A percentile compares a stretch with the other conserved stretches of the same genome.
phyloP scores from a whole-genome alignment of 495 filamentous ascomycete species.

The Chaetomium tenue region DNA sequence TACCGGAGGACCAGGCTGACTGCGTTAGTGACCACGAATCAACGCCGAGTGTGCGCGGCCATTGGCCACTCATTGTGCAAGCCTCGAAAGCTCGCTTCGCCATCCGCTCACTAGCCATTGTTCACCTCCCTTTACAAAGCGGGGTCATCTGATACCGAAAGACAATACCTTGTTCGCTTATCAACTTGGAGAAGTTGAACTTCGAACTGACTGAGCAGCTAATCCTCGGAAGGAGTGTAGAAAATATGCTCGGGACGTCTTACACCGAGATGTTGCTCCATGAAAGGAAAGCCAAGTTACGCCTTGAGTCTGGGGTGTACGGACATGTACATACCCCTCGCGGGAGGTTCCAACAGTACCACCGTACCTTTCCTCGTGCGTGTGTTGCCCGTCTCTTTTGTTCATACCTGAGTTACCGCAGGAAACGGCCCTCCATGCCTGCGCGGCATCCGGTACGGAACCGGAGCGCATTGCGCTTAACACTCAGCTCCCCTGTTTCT shows the following conservation, averaged over 20 bases:
- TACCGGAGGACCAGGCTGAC: neutral
- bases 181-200: neutral
- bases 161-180: neutral
- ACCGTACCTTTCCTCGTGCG: neutral
- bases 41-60: neutral
- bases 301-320: neutral
- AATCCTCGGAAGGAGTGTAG: neutral
- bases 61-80: constrained; percentile 11
- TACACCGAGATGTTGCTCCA: neutral
- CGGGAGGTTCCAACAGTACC: neutral
- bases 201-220: neutral
- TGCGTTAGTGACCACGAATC: constrained; percentile 6
- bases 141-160: neutral
- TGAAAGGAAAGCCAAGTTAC: neutral
- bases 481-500: neutral
- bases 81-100: constrained; percentile 3
- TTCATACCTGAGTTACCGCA: neutral
- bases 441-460: constrained; percentile 12
- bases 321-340: neutral
- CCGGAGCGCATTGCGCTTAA: neutral
- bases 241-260: neutral
- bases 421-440: constrained; percentile 1
- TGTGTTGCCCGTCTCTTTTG: neutral
- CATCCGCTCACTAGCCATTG: neutral
- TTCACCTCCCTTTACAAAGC: neutral